Evolutionary conservation across 1,284 basidiomycete species (phyloP), one percentile per base, ranked within the genome.

Genomic region (Ganoderma resinaceum): DNA sequence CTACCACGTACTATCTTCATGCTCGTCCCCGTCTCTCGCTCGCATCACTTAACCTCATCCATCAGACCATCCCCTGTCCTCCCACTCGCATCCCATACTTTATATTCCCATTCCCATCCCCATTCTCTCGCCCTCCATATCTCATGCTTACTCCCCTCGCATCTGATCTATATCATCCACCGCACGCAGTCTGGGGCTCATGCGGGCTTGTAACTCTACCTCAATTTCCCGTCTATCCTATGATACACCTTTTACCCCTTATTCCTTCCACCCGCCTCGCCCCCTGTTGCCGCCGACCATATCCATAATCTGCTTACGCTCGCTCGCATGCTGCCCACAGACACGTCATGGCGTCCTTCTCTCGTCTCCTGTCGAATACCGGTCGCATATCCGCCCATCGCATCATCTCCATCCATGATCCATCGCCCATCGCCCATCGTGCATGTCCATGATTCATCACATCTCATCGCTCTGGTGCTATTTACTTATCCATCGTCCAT

Each of bases 131-230:
- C 46, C 61, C 59, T 43, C 42, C 67, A 49, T 31, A 29, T 37
- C 52, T 37, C 46, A 65, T 58, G 26, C 16, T 40, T 46, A 33
- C 33, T 40, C 49, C 46, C 26, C 35, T 23, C 60, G 52, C 42
- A 58, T 64, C 35, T 42, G 59, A 40, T 59, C 43, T 6, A n/a
- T 11, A n/a, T 12, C 60, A 57, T 62, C 67, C 61, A 63, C 49
- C 58, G 68, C 65, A 69, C 63, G 68, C 57, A 58, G 62, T 62
- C 59, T 46, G 53, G 60, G 63, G 53, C 31, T 53, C 40, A 62
- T 58, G 62, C 67, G 52, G 67, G 23, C 63, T 62, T 68, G 67
- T 68, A 68, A 68, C 67, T 58, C 59, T 65, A 63, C 61, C 61
- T 52, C 58, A 64, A 64, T 63, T 64, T 29, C 62, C 12, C 62